Evolutionary conservation across 768 basidiomycete genomes (phyloP).

Genomic region (Psilocybe cyanescens): DNA sequence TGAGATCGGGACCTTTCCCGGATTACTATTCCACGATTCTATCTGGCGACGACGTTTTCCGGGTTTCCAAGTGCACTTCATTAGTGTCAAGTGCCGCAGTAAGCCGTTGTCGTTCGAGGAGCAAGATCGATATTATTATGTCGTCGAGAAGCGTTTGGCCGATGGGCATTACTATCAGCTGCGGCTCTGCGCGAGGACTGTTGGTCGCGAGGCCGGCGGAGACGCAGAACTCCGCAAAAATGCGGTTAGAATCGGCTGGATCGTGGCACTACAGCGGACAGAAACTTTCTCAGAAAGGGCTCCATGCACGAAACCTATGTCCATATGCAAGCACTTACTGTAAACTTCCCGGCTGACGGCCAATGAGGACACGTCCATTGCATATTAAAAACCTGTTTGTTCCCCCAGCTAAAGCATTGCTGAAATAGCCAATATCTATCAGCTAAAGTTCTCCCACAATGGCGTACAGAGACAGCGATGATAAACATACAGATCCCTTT

Average conservation of each 20-base stretch:
- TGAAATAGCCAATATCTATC: neutral
- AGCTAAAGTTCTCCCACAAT: neutral
- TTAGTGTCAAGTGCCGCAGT: neutral
- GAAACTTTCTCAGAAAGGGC: neutral
- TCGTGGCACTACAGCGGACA: neutral
- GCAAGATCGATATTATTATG: conserved; percentile 5
- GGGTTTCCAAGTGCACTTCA: neutral
- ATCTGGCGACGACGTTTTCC: neutral
- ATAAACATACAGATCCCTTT: conserved; percentile 5
- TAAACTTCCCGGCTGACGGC: conserved; percentile 3
- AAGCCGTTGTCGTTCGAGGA: conserved; percentile 8
- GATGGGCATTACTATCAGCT: conserved; percentile 7
- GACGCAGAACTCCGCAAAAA: conserved; percentile 9
- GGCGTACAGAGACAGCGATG: neutral
- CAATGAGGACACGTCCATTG: conserved; percentile 8
- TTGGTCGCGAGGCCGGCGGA: neutral
- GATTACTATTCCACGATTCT: neutral
- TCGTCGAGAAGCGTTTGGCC: conserved; percentile 6
- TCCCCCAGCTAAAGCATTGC: conserved; percentile 4
- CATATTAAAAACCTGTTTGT: conserved; percentile 2
- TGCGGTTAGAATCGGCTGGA: neutral
- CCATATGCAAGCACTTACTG: neutral
- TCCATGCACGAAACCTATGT: neutral
- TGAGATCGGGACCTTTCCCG: too few species aligned
- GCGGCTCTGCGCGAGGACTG: conserved; percentile 2